A percentile compares a stretch with the other conserved stretches of the same genome.
These are phyloP conservation scores for Aspergillus vadensis DNA, from an alignment of 2,329 filamentous ascomycete species.

Conservation along the genomic window DNA sequence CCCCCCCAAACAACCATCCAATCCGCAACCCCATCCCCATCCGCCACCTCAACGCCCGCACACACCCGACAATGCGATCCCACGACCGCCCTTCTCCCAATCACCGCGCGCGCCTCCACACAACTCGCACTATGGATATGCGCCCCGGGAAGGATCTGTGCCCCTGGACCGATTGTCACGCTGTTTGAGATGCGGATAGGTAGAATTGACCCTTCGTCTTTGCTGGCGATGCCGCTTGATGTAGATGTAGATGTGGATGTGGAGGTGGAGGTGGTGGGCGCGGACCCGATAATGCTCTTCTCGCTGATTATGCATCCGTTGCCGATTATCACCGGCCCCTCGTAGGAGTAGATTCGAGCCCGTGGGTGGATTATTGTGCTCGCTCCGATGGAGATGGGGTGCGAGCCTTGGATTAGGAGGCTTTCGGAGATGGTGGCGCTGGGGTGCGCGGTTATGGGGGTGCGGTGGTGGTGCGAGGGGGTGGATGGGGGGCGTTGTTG, in stretches of 20 bases:
- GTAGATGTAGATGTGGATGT: background rate
- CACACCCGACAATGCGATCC: conserved; percentile 70
- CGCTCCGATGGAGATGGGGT: conserved; percentile 76
- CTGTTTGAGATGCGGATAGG: conserved; percentile 39
- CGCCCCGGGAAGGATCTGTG: conserved; percentile 41
- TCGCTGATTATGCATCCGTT: conserved; percentile 82
- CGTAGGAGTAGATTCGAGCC: conserved; percentile 72
- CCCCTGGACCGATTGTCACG: conserved; percentile 43
- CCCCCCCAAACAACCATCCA: conserved; percentile 70
- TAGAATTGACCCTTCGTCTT: background rate
- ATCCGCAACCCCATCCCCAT: conserved; percentile 63
- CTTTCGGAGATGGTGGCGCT: conserved; percentile 44
- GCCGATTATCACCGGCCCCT: conserved; percentile 78
- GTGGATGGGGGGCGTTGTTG: conserved; percentile 29
- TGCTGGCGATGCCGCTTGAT: background rate
- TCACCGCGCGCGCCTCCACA: conserved; percentile 50
- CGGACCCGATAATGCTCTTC: conserved; percentile 44
- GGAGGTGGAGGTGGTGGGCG: background rate
- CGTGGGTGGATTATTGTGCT: conserved; percentile 86
- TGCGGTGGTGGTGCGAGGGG: conserved; percentile 32
- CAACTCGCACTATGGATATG: conserved; percentile 40
- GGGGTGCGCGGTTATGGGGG: conserved; percentile 40
- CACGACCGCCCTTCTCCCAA: conserved; percentile 37
- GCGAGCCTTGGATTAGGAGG: conserved; percentile 59
- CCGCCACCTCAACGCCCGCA: conserved; percentile 58